A percentile compares a stretch with the other conserved stretches of the same genome.
Evolutionary conservation across 331 rosid genomes (phyloP).

Genomic region (Quercus lobata): DNA sequence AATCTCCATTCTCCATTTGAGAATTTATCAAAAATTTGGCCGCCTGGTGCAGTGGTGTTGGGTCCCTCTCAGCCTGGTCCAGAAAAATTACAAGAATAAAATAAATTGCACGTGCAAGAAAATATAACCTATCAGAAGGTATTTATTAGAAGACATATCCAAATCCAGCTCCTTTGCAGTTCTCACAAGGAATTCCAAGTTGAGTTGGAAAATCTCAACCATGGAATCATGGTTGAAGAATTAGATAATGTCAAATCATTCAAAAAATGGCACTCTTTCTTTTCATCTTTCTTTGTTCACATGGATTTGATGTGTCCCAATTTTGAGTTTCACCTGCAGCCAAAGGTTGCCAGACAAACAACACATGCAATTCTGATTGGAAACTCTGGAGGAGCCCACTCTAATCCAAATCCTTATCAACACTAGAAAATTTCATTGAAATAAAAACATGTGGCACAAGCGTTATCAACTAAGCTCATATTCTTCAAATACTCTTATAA

Average conservation of each 20-base stretch:
- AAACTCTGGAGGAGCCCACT: background rate
- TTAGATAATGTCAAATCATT: background rate
- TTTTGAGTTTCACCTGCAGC: background rate
- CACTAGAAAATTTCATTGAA: background rate
- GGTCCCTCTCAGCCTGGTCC: constrained; percentile 72
- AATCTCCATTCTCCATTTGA: constrained; percentile 85
- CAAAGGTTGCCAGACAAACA: background rate
- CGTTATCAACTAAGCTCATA: background rate
- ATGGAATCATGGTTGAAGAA: background rate
- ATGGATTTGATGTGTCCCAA: background rate
- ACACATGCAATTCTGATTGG: background rate
- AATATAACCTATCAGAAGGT: background rate
- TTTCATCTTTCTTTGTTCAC: background rate
- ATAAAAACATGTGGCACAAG: background rate
- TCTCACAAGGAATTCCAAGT: background rate
- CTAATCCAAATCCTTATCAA: background rate
- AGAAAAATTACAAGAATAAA: background rate
- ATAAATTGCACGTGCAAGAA: background rate
- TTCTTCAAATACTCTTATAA: background rate
- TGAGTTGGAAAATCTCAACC: background rate
- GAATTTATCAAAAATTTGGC: constrained; percentile 68
- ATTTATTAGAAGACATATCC: background rate
- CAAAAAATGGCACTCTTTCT: background rate
- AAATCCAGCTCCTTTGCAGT: background rate
- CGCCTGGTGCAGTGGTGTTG: constrained; percentile 72